Conservation (phyloP, 2,329 filamentous ascomycete species). For the Cyphellophora europaea region DNA sequence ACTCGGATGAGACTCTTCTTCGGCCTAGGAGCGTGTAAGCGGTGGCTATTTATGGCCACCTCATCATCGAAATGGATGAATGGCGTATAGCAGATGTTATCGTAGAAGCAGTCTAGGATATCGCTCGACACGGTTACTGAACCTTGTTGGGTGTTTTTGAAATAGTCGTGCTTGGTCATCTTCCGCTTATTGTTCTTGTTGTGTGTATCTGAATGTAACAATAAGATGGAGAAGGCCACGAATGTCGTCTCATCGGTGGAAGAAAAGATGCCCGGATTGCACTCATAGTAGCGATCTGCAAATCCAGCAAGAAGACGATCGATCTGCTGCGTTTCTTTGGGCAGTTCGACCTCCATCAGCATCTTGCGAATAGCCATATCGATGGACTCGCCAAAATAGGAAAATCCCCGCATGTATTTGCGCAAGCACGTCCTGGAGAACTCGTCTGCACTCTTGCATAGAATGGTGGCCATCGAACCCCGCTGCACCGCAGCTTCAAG, state of each 20-base stretch:
- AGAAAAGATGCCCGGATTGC: slow-evolving; percentile 85
- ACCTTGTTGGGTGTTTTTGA: slow-evolving; percentile 88
- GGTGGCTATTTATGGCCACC: slow-evolving; percentile 66
- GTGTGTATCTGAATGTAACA: slow-evolving; percentile 97
- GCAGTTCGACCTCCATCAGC: slow-evolving; percentile 90
- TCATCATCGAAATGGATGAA: slow-evolving; percentile 98
- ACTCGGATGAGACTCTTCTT: slow-evolving; percentile 63
- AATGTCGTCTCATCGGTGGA: slow-evolving; percentile 82
- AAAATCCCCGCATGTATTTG: slow-evolving; percentile 91
- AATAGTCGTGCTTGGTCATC: slow-evolving; percentile 92
- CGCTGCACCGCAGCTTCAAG: slow-evolving; percentile 72
- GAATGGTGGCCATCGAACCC: slow-evolving; percentile 71
- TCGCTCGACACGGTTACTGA: slow-evolving; percentile 71
- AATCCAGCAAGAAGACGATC: slow-evolving; percentile 90
- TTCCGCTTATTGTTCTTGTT: slow-evolving; percentile 99
- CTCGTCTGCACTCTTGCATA: slow-evolving; percentile 77
- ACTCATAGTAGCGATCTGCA: slow-evolving; percentile 94
- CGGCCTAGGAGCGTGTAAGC: slow-evolving; percentile 60
- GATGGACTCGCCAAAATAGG: slow-evolving; percentile 93
- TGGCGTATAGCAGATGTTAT: slow-evolving; percentile 96
- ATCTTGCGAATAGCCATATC: slow-evolving; percentile 96
- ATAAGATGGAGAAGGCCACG: slow-evolving; percentile 91
- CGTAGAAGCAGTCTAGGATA: slow-evolving; percentile 90
- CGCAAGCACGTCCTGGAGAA: slow-evolving; percentile 77
- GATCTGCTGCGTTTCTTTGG: slow-evolving; percentile 96